Evolutionary conservation across 2,329 filamentous ascomycete genomes (phyloP).

Genomic region (Paraphaeosphaeria minitans): DNA sequence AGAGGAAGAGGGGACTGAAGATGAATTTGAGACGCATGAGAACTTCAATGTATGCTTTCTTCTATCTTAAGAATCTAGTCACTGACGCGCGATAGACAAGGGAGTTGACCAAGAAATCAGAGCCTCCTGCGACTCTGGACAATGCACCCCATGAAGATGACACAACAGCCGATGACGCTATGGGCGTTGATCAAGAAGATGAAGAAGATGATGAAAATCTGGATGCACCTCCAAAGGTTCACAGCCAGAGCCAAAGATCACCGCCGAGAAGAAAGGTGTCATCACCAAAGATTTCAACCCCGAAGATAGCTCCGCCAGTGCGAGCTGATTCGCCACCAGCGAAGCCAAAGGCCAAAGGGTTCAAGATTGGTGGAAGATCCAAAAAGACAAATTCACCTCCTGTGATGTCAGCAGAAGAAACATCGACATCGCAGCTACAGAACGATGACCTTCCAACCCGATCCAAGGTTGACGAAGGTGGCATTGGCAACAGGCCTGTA

Average conservation of each 20-base stretch:
- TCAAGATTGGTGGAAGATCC: slow-evolving; percentile 37
- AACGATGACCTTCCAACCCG: slow-evolving; percentile 5
- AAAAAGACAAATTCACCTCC: slow-evolving; percentile 18
- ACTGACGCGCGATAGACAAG: slow-evolving; percentile 21
- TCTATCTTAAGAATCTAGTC: neutral
- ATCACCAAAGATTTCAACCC: slow-evolving; percentile 9
- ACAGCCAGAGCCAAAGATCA: slow-evolving; percentile 16
- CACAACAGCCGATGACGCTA: slow-evolving; percentile 43
- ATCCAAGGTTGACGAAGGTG: slow-evolving; percentile 5
- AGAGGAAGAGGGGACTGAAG: slow-evolving; percentile 39
- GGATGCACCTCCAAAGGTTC: slow-evolving; percentile 36
- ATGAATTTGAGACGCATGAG: slow-evolving; percentile 45
- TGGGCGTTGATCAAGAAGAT: neutral
- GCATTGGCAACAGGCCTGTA: slow-evolving; percentile 17
- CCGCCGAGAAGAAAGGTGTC: slow-evolving; percentile 10
- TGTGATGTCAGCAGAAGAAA: neutral
- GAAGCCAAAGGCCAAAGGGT: slow-evolving; percentile 29
- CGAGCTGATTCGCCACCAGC: slow-evolving; percentile 7
- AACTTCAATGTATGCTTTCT: slow-evolving; percentile 33
- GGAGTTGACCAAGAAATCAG: neutral
- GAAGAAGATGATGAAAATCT: slow-evolving; percentile 45
- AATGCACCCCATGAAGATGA: slow-evolving; percentile 12
- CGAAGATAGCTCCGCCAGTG: neutral
- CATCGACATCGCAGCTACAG: neutral
- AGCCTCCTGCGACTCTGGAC: neutral